Conservation (phyloP, 441 rosid species). For the Erysimum pusillum region DNA sequence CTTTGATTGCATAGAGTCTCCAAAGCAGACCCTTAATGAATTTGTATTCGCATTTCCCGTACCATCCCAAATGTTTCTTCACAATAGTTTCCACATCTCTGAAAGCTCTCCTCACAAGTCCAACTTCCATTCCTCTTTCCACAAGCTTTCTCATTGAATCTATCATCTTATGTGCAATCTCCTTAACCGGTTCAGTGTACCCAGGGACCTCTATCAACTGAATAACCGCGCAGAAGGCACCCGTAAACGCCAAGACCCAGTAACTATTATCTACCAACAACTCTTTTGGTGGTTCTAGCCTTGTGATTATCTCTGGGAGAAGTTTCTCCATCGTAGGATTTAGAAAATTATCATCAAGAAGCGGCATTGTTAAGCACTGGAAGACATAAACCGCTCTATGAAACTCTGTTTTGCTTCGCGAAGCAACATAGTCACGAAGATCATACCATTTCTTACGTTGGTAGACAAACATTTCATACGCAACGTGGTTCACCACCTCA, state of each 20-base stretch:
- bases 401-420: not conserved
- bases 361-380: constrained; percentile 17
- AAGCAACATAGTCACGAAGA: constrained; percentile 8
- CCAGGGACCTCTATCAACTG: not conserved
- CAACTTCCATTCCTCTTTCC: constrained; percentile 25
- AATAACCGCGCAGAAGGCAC: constrained; percentile 1
- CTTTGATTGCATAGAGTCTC: not conserved
- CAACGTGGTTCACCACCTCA: constrained; percentile 25
- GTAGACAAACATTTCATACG: not conserved
- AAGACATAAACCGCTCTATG: constrained; percentile 6
- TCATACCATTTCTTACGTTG: not conserved
- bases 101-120: not conserved
- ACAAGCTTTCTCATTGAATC: constrained; percentile 6
- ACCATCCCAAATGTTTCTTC: constrained; percentile 4
- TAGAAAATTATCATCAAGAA: not conserved
- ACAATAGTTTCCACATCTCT: constrained; percentile 6
- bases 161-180: constrained; percentile 2
- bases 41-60: not conserved
- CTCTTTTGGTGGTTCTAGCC: constrained; percentile 7
- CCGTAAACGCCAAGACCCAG: constrained; percentile 8
- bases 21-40: not conserved
- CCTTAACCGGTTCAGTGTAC: not conserved
- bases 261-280: not conserved
- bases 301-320: not conserved
- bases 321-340: not conserved